Evolutionary conservation across 495 filamentous ascomycete species (phyloP).

Genomic region (Durotheca rogersii): DNA sequence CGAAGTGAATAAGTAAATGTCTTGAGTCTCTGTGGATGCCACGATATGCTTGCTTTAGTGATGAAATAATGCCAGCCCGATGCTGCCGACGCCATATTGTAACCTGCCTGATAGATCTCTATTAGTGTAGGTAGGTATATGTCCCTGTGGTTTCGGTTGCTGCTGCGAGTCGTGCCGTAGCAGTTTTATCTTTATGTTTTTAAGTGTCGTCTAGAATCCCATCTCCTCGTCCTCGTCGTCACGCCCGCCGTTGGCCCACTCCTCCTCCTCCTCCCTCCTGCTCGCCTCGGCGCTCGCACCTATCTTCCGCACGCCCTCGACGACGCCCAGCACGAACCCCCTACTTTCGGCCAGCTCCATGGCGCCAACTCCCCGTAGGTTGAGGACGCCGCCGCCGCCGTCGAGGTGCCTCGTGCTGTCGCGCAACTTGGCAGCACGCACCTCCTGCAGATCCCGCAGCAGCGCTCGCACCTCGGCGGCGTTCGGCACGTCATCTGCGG

Average conservation of each 20-base stretch:
- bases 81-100: background rate
- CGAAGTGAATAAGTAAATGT: too few relatives aligned
- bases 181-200: slow-evolving; percentile 4
- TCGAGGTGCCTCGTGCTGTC: slow-evolving; percentile 69
- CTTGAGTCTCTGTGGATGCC: background rate
- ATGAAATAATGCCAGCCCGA: background rate
- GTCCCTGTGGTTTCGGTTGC: background rate
- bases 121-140: too few relatives aligned
- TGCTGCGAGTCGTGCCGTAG: background rate
- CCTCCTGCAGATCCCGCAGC: slow-evolving; percentile 81
- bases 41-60: background rate
- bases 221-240: slow-evolving; percentile 54
- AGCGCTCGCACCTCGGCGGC: slow-evolving; percentile 72
- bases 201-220: slow-evolving; percentile 37
- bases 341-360: slow-evolving; percentile 90
- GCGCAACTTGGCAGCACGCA: slow-evolving; percentile 85
- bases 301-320: slow-evolving; percentile 78
- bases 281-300: slow-evolving; percentile 58
- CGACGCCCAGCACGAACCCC: slow-evolving; percentile 78
- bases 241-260: slow-evolving; percentile 38
- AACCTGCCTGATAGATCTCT: background rate
- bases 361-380: slow-evolving; percentile 79
- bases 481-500: slow-evolving; percentile 79
- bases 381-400: slow-evolving; percentile 67
- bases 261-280: slow-evolving; percentile 57